Percentiles rank a stretch among this genome's conserved stretches.
Conservation (phyloP, 2,329 filamentous ascomycete genomes). For the Pestalotiopsis fici region DNA sequence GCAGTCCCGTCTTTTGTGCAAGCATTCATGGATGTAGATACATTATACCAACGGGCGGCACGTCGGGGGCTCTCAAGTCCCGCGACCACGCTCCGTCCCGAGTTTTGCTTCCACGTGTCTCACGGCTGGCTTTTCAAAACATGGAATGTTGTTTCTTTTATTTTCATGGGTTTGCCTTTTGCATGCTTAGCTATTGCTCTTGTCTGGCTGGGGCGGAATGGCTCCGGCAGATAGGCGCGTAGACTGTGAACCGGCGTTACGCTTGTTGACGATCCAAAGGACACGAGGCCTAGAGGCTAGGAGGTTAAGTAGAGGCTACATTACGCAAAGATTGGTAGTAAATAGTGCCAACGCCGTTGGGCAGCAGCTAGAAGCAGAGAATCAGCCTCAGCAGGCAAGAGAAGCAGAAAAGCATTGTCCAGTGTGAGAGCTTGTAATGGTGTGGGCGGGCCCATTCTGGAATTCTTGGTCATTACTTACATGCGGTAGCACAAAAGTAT, state of each 20-base stretch:
- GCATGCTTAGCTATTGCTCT: neutral
- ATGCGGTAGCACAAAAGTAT: neutral
- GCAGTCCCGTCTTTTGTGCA: neutral
- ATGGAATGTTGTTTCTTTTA: neutral
- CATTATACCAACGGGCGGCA: neutral
- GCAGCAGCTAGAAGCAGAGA: neutral
- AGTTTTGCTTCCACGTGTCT: neutral
- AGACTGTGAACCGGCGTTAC: neutral
- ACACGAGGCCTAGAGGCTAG: neutral
- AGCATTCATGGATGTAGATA: neutral
- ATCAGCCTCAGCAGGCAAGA: no score
- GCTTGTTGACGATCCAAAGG: neutral
- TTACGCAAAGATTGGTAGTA: neutral
- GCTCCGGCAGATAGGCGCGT: neutral
- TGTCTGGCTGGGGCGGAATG: neutral
- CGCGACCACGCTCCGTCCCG: neutral
- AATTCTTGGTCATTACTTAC: neutral
- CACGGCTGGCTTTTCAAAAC: neutral
- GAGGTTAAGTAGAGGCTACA: neutral
- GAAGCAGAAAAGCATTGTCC: no score
- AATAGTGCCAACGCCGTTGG: neutral
- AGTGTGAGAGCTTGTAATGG: neutral
- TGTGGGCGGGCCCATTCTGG: neutral
- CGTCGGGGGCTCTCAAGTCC: neutral
- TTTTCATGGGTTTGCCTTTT: neutral